phyloP scores from a whole-genome alignment of 1,284 basidiomycete species.

The Melampsora americana region DNA sequence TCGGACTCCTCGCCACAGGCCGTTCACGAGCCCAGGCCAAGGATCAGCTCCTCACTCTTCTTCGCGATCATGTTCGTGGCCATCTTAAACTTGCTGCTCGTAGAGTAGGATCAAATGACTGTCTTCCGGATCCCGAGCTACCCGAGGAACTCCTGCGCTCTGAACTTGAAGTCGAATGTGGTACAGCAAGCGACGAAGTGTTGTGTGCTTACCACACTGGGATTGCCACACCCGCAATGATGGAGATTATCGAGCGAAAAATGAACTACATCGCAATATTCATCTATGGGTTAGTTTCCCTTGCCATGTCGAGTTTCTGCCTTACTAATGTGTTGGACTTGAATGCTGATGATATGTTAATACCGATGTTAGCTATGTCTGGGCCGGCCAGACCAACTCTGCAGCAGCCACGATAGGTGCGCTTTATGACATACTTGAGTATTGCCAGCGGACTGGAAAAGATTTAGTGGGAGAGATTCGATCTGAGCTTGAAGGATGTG shows the following conservation, averaged over 20 bases:
- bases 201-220: constrained; percentile 24
- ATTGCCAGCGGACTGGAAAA: constrained; percentile 11
- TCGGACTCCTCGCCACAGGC: constrained; percentile 17
- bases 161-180: constrained; percentile 11
- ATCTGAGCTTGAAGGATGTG: neutral
- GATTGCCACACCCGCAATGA: neutral
- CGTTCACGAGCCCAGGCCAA: constrained; percentile 19
- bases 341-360: neutral
- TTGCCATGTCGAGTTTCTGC: neutral
- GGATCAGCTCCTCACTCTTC: constrained; percentile 20
- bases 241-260: constrained; percentile 25
- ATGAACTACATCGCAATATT: constrained; percentile 28
- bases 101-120: constrained; percentile 11
- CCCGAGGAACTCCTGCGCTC: constrained; percentile 36
- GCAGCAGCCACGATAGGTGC: constrained; percentile 39
- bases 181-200: constrained; percentile 6
- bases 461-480: neutral
- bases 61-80: constrained; percentile 17
- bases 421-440: constrained; percentile 32
- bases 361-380: constrained; percentile 22
- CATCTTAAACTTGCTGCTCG: neutral
- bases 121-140: constrained; percentile 20
- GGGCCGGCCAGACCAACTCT: constrained; percentile 43
- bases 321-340: neutral
- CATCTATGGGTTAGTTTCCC: constrained; percentile 35